phyloP scores from a whole-genome alignment of 208 protist species.

The Trypanosoma conorhini region DNA sequence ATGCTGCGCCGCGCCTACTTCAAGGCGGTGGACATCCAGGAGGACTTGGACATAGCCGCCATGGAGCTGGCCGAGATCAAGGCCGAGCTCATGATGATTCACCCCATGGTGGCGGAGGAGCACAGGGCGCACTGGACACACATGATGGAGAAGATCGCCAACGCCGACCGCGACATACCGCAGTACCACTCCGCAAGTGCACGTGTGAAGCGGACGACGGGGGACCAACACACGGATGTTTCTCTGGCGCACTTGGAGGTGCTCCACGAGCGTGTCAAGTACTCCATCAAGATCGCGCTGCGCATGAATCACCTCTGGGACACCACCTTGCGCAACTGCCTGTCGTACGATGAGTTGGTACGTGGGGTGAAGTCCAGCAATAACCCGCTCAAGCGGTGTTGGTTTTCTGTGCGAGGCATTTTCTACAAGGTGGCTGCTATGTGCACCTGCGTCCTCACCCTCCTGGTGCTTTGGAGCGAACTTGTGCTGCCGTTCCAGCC shows the following conservation, averaged over 20 bases:
- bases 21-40: conserved; percentile 81
- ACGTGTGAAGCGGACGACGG: conserved; percentile 40
- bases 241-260: conserved; percentile 78
- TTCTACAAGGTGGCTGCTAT: conserved; percentile 60
- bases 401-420: conserved; percentile 65
- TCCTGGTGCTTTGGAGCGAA: conserved; percentile 88
- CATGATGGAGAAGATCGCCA: conserved; percentile 82
- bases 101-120: conserved; percentile 78
- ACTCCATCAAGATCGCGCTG: conserved; percentile 74
- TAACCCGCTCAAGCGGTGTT: conserved; percentile 60
- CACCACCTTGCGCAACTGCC: conserved; percentile 64
- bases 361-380: conserved; percentile 55
- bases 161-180: conserved; percentile 73
- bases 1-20: conserved; percentile 63
- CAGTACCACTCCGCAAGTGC: conserved; percentile 74
- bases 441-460: conserved; percentile 61
- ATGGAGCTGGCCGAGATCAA: conserved; percentile 82
- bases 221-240: conserved; percentile 56
- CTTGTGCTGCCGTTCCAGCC: conserved; percentile 72
- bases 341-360: conserved; percentile 68
- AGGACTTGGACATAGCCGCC: conserved; percentile 86
- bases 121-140: conserved; percentile 64
- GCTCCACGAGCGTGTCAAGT: conserved; percentile 77
- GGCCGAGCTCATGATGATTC: conserved; percentile 78
- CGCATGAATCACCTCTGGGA: conserved; percentile 83